Base-by-base conservation (phyloP, 129 eudicot genomes). In the Pittosporum tobira region DNA sequence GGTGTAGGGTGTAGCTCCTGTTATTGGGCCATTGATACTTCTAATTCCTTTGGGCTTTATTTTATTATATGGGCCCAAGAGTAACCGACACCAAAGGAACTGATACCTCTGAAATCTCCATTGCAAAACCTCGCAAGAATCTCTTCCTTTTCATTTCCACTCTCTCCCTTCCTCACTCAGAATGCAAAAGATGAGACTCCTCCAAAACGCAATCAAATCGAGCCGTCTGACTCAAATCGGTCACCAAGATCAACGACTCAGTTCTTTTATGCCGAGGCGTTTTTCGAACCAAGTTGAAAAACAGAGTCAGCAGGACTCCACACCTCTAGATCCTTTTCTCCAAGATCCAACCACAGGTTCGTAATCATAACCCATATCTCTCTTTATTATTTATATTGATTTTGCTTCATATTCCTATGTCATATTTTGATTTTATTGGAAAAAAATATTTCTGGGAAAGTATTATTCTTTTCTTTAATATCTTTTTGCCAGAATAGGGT, bases 211-310 rank as follows among this genome's bases (percentile, higher is more conserved):
- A 23, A 30, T 61, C 51, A 79, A 76, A 76, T 63, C 80, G 19
- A 70, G 61, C 29, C 65, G 57, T 31, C 62, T 76, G 50, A 60
- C 62, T 6, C 62, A 40, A 46, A 61, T 36, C 54, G 69, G 53
- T 48, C 51, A 26, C 53, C 76, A 45, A 51, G 59, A 56, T 71
- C 79, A 69, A 48, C 28, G 77, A 48, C 67, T 55, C 60, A 60
- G 66, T 10, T 58, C 75, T 14, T 16, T 69, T 19, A 43, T 69
- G 12, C 56, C 50, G 14, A 75, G 80, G 59, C 57, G 37, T 18
- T 66, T 80, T 61, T 71, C 94, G 13, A 74, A 82, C 34, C 82
- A 72, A 57, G 51, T 80, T 56, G 59, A 75, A 37, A 69, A 62
- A 8, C 62, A 76, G 36, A 70, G 34, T 51, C 74, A 66, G 54